Base-by-base conservation (phyloP, 2,329 filamentous ascomycete genomes). In the Hawksworthiomyces lignivorus region DNA sequence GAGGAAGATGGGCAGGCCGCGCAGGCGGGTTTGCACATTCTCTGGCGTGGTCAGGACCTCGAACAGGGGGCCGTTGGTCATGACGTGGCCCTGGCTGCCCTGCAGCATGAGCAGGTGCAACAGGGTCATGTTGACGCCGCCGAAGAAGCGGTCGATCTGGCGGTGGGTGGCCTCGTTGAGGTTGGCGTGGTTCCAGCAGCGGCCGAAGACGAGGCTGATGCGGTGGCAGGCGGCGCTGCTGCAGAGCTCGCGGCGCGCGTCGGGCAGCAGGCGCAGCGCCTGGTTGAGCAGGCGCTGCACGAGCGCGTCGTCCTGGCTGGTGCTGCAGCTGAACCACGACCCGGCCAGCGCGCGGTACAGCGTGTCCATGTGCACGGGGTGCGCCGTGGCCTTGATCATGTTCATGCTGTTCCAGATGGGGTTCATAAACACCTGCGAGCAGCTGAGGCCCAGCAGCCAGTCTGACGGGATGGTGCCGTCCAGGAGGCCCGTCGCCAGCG, bases 91-190 rank as follows among this genome's bases (percentile, higher is more conserved):
- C 6, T 63, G 56, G 46, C 51, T 54, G 6, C 77, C 78, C 62
- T 75, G 72, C 27, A 60, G 61, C 67, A 79, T 78, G 10, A 82
- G 66, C 44, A 78, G 62, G 27, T 67, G 56, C 37, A 81, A 63
- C 46, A 73, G 60, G 1, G 64, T 68, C 73, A 80, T 80, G 55
- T 73, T 76, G 40, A 77, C 70, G 41, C 79, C 79, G 50, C 73
- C 73, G 43, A 83, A 74, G 59, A 81, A 77, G 24, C 70, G 67
- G 55, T 77, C 69, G 35, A 81, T 70, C 52, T 79, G 71, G 1
- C 69, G 61, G 57, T 83, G 80, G 3, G 80, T 84, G 4, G 72
- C 75, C 59, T 75, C 74, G 60, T 82, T 82, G 22, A 83, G 68
- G 55, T 83, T 82, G 4, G 51, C 55, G 57, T 84, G 80, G 52